Evolutionary conservation across 2,329 filamentous ascomycete species (phyloP), one percentile per base, ranked within the genome.

Genomic region (Fusarium hostae): DNA sequence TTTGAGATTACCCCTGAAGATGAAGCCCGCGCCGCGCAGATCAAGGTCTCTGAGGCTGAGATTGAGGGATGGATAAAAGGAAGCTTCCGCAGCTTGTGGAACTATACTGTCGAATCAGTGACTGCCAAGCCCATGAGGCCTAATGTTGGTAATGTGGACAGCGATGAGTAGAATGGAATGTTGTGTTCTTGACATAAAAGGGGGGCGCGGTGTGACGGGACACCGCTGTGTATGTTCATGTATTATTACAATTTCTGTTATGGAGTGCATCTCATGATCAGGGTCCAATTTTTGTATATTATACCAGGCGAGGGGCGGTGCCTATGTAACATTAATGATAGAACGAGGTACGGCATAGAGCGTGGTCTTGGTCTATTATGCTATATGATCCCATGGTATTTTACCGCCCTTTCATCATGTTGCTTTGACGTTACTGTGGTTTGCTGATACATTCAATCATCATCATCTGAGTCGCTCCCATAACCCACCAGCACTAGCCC

Each of bases 1-100:
- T 97, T 96, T 76, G 87, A 92, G 78, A 82, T 97, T 28, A 84
- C 81, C 16, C 83, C 88, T 0, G 92, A 92, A 64, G 91, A 94
- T 39, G 92, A 95, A 79, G 88, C 87, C 39, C 87, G 90, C 62
- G 91, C 91, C 2, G 84, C 86, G 48, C 82, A 84, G 62, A 89
- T 94, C 59, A 85, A 85, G 32, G 86, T 92, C 18, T 88, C 90
- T 0, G 87, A 91, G 79, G 89, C 91, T 75, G 90, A 93, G 78
- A 82, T 94, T 66, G 89, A 92, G 79, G 91, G 91, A 22, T 90
- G 89, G 85, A 86, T 89, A 75, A 92, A 91, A 82, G 87, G 89
- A 34, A 85, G 84, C 64, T 63, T 91, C 52, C 83, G 89, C 57
- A 82, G 83, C 63, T 65, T 90, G 34, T 88, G 83, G 74, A 83